Conservation (phyloP, 1,284 basidiomycete genomes). For the Ustilago tritici region DNA sequence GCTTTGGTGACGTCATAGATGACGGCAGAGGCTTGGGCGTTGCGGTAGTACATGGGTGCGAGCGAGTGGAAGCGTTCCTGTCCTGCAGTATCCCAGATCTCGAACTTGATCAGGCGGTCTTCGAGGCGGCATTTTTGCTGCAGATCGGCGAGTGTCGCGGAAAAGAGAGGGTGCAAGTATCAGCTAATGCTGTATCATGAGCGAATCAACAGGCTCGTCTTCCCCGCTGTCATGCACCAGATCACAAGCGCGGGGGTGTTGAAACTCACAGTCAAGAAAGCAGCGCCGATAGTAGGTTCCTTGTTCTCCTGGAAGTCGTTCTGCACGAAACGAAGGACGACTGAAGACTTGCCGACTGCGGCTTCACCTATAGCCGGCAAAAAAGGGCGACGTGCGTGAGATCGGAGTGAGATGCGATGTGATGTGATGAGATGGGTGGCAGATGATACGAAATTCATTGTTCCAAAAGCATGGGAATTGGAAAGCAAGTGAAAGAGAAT, state of each 20-base stretch:
- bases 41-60: conserved; percentile 98
- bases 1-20: conserved; percentile 95
- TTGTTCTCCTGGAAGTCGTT: conserved; percentile 97
- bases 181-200: background rate
- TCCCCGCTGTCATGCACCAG: too few relatives aligned
- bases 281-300: conserved; percentile 97
- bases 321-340: conserved; percentile 94
- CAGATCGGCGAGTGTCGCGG: background rate
- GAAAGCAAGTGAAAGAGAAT: background rate
- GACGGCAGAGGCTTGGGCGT: conserved; percentile 97
- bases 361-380: conserved; percentile 81
- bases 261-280: conserved; percentile 74
- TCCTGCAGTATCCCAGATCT: conserved; percentile 96
- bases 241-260: background rate
- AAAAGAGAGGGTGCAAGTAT: background rate
- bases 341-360: conserved; percentile 98
- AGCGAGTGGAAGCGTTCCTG: conserved; percentile 94
- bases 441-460: background rate
- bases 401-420: background rate
- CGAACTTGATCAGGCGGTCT: conserved; percentile 82
- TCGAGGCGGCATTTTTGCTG: conserved; percentile 77
- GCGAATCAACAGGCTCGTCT: too few relatives aligned
- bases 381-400: background rate
- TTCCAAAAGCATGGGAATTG: background rate
- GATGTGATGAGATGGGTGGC: background rate